phyloP scores from a whole-genome alignment of 1,284 basidiomycete genomes.

The Ustilago hordei region DNA sequence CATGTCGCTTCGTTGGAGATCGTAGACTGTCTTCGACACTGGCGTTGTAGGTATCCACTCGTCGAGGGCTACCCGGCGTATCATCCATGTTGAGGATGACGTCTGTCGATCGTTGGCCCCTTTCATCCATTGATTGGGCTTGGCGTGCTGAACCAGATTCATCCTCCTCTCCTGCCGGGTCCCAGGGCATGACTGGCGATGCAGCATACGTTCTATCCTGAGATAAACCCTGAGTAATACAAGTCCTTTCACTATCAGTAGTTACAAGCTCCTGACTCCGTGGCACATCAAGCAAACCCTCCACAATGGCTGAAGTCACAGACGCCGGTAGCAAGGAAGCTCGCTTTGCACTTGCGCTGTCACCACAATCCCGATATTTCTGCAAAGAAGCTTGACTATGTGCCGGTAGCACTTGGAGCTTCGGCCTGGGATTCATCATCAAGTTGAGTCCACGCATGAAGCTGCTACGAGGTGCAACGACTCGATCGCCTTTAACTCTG shows the following conservation, averaged over 20 bases:
- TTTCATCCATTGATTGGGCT: background rate
- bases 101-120: background rate
- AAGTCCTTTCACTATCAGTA: conserved; percentile 19
- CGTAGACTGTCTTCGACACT: conserved; percentile 8
- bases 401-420: conserved; percentile 37
- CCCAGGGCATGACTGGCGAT: background rate
- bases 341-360: background rate
- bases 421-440: conserved; percentile 40
- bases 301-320: conserved; percentile 9
- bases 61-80: conserved; percentile 29
- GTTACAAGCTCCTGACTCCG: background rate
- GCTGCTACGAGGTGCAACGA: conserved; percentile 35
- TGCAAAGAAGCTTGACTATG: background rate
- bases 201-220: background rate
- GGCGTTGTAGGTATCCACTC: background rate
- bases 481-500: conserved; percentile 36
- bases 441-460: conserved; percentile 35
- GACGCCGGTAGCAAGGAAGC: background rate
- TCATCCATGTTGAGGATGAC: conserved; percentile 31
- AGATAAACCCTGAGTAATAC: conserved; percentile 5
- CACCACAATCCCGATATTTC: background rate
- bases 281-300: conserved; percentile 12
- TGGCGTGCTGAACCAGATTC: background rate
- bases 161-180: background rate
- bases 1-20: conserved; percentile 30